Conservation (phyloP, 1,139 yeast species). For the Suhomyces anneliseae region DNA sequence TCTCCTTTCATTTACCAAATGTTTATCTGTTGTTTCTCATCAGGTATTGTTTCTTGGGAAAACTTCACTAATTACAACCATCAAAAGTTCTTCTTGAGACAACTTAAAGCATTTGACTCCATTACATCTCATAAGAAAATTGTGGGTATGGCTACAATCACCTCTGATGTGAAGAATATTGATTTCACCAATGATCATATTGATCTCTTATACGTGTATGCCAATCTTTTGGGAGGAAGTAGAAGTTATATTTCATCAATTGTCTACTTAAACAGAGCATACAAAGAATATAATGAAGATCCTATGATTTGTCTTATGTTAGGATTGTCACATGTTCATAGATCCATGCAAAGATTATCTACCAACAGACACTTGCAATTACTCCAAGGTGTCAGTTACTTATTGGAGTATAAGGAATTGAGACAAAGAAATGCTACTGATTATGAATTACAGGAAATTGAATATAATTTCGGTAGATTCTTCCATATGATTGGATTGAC, state of each 20-base stretch:
- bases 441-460: constrained; percentile 71
- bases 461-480: constrained; percentile 79
- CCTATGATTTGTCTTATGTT: constrained; percentile 75
- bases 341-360: constrained; percentile 89
- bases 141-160: constrained; percentile 76
- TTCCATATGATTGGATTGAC: constrained; percentile 82
- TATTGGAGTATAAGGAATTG: constrained; percentile 66
- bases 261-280: constrained; percentile 63
- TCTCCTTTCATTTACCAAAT: constrained; percentile 66
- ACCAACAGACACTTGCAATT: constrained; percentile 83
- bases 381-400: constrained; percentile 78
- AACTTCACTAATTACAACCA: constrained; percentile 74
- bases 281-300: constrained; percentile 63
- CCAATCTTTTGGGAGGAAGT: constrained; percentile 77
- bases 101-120: constrained; percentile 84
- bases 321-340: constrained; percentile 82
- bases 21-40: constrained; percentile 65
- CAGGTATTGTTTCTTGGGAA: constrained; percentile 60
- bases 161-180: constrained; percentile 42
- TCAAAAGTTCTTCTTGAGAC: constrained; percentile 87
- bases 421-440: constrained; percentile 36
- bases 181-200: constrained; percentile 58
- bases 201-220: constrained; percentile 72
- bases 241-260: constrained; percentile 79
- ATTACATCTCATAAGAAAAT: constrained; percentile 51